phyloP scores from a whole-genome alignment of 2,329 filamentous ascomycete species.

The Aspergillus neoniger region DNA sequence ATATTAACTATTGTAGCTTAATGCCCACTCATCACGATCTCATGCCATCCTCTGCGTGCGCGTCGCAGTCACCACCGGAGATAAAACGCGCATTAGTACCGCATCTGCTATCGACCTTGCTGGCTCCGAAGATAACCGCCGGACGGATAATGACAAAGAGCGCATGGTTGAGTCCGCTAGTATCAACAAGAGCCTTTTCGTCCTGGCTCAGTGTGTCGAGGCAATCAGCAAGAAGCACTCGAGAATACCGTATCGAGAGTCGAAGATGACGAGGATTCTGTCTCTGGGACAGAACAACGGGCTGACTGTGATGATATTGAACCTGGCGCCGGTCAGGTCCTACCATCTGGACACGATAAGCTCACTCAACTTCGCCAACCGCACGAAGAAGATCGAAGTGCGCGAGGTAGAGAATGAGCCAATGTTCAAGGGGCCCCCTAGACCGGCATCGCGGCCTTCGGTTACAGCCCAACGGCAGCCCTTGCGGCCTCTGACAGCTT shows the following conservation, averaged over 20 bases:
- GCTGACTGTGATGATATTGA: slow-evolving; percentile 94
- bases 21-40: slow-evolving; percentile 84
- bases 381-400: slow-evolving; percentile 94
- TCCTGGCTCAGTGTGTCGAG: slow-evolving; percentile 91
- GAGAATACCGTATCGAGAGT: slow-evolving; percentile 89
- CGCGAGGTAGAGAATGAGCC: slow-evolving; percentile 95
- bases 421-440: slow-evolving; percentile 74
- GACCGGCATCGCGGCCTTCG: slow-evolving; percentile 48
- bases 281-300: slow-evolving; percentile 93
- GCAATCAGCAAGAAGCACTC: slow-evolving; percentile 76
- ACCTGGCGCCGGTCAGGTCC: slow-evolving; percentile 84
- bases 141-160: slow-evolving; percentile 92
- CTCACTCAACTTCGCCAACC: slow-evolving; percentile 90
- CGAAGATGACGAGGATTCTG: slow-evolving; percentile 95
- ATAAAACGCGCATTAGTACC: slow-evolving; percentile 72
- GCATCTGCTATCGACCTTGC: slow-evolving; percentile 93
- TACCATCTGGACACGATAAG: slow-evolving; percentile 93
- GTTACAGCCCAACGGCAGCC: slow-evolving; percentile 67
- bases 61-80: slow-evolving; percentile 72
- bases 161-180: slow-evolving; percentile 91
- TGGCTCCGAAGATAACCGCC: slow-evolving; percentile 90
- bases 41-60: slow-evolving; percentile 92
- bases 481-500: slow-evolving; percentile 72
- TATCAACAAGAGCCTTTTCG: slow-evolving; percentile 97
- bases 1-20: slow-evolving; percentile 56